Conservation (phyloP, 2,329 filamentous ascomycete genomes). For the Alternaria postmessia region DNA sequence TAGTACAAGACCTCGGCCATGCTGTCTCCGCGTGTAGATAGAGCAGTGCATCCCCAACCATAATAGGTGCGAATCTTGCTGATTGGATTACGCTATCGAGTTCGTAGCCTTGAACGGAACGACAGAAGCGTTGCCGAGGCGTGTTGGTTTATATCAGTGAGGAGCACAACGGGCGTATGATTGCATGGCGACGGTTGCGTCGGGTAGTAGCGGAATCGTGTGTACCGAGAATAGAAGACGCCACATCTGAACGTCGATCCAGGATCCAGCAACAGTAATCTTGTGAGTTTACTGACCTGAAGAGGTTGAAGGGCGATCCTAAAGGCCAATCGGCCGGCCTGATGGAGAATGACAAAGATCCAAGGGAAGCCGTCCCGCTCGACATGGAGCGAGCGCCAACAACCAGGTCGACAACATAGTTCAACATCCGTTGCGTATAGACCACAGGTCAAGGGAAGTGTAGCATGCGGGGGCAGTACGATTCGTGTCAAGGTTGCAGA, state of each 20-base stretch:
- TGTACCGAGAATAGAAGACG: slow-evolving; percentile 11
- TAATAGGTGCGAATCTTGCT: slow-evolving; percentile 21
- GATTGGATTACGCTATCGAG: slow-evolving; percentile 31
- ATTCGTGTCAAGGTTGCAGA: slow-evolving; percentile 44
- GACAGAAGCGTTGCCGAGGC: slow-evolving; percentile 35
- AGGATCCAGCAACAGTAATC: slow-evolving; percentile 16
- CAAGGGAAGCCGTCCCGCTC: slow-evolving; percentile 25
- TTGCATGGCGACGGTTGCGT: slow-evolving; percentile 27
- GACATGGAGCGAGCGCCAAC: slow-evolving; percentile 29
- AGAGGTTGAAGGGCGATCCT: too few species aligned
- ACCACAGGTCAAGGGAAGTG: slow-evolving; percentile 33
- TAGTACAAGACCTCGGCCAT: slow-evolving; percentile 42
- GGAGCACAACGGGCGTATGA: slow-evolving; percentile 28
- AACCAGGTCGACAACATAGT: slow-evolving; percentile 35
- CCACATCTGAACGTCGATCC: neutral
- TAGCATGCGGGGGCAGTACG: slow-evolving; percentile 41
- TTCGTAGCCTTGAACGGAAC: slow-evolving; percentile 33
- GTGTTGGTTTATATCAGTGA: slow-evolving; percentile 38
- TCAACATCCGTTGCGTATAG: slow-evolving; percentile 37
- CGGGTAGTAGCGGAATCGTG: slow-evolving; percentile 20
- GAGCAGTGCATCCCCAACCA: slow-evolving; percentile 26
- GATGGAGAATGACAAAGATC: neutral
- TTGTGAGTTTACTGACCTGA: slow-evolving; percentile 14
- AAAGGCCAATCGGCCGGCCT: slow-evolving; percentile 2
- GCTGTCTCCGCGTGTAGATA: slow-evolving; percentile 32